Evolutionary conservation across 768 basidiomycete species (phyloP), one percentile per base, ranked within the genome.

Genomic region (Wakefieldia striispora): DNA sequence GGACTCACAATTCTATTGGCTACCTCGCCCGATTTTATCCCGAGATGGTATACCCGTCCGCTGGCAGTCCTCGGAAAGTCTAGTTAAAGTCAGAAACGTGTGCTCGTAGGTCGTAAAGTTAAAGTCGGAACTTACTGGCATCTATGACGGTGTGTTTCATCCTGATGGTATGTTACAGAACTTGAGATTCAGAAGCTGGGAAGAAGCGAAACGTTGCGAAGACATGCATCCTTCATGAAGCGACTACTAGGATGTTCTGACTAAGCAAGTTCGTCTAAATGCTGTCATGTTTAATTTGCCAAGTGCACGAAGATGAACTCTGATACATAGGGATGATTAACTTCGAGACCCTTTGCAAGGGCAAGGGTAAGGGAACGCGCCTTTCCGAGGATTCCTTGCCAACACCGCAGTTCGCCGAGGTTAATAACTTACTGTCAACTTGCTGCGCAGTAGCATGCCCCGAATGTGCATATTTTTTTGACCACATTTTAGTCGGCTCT

Each of bases 31-130:
- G 80, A 73, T 40, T 80, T 76, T 54, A 91, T 67, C 33, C 87
- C 89, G 23, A 91, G 78, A 67, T 91, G 88, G 68, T 91, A 91
- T 40, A 89, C 87, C 45, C 86, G 83, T 43, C 76, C 77, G 63
- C 87, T 85, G 41, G 74, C 74, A 34, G 87, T 87, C 50, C 81
- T 79, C 50, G 88, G 88, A 62, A 91, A 88, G 70, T 91, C 88
- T 91, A 24, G 16, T 34, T 24, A 10, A 1, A 16, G 29, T 53
- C 43, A 49, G 43, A 55, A 19, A 33, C 12, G 17, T 23, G 13
- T 2, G 3, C 11, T 29, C 12, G 17, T 37, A 39, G 17, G 39
- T 40, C 42, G 46, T 41, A 37, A 44, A 36, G 5, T 26, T 41
- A 37, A 44, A 36, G 5, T 26, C 45, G 26, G 44, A 47, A 76